Evolutionary conservation across 2,329 filamentous ascomycete genomes (phyloP).

Genomic region (Boeremia exigua): DNA sequence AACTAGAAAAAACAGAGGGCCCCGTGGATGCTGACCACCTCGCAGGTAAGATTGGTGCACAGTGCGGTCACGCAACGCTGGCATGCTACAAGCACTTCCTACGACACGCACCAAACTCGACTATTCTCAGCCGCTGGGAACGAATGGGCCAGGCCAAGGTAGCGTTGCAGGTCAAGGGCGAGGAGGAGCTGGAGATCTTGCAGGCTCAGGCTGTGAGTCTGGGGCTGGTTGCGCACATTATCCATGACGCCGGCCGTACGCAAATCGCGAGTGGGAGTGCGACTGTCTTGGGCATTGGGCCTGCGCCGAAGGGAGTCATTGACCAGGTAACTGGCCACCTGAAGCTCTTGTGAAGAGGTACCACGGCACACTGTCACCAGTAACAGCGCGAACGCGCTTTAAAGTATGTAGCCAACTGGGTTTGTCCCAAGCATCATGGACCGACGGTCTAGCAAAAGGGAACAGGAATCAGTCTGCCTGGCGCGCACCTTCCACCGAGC

Average conservation of each 20-base stretch:
- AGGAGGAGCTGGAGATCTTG: conserved; percentile 78
- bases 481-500: conserved; percentile 44
- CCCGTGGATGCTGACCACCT: neutral
- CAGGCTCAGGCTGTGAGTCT: conserved; percentile 82
- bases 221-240: conserved; percentile 86
- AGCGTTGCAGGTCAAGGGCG: conserved; percentile 84
- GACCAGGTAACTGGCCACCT: conserved; percentile 84
- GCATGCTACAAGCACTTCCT: conserved; percentile 92
- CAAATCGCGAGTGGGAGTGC: conserved; percentile 94
- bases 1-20: neutral
- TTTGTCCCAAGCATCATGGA: conserved; percentile 88
- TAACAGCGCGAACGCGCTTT: neutral
- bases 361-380: too few species aligned
- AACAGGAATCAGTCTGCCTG: conserved; percentile 52
- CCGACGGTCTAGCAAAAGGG: conserved; percentile 90
- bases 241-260: conserved; percentile 93
- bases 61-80: conserved; percentile 94
- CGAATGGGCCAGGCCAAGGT: conserved; percentile 87
- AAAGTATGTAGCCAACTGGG: conserved; percentile 73
- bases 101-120: conserved; percentile 60
- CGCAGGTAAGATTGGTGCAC: conserved; percentile 93
- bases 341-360: conserved; percentile 70
- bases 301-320: conserved; percentile 83
- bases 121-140: conserved; percentile 84
- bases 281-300: conserved; percentile 80